Evolutionary conservation across 2,329 filamentous ascomycete species (phyloP), one percentile per base, ranked within the genome.

Genomic region (Sclerotinia subarctica): DNA sequence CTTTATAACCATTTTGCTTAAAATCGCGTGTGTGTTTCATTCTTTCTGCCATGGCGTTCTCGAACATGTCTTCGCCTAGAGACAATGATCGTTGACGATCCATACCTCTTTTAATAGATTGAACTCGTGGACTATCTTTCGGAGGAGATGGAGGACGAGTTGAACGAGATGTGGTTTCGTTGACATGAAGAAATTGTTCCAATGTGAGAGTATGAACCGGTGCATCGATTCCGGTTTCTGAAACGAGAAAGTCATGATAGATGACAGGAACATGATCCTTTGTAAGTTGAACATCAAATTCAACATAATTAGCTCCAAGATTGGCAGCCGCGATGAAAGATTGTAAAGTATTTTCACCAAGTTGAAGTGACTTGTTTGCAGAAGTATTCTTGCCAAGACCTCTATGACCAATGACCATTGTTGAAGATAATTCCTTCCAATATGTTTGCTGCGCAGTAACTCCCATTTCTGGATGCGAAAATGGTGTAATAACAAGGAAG

Each of bases 261-360:
- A 99, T 97, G 72, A 99, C 94, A 0, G 95, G 95, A 1, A 99
- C 93, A 75, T 96, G 93, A 77, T 99, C 95, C 77, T 99, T 99
- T n/a, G 95, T 99, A 51, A 99, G 83, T 78, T 99, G 95, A 0
- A 99, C 95, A 77, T 99, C 95, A 75, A 91, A 89, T 73, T 90
- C 87, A 58, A 90, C 87, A 73, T 90, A 90, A 67, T 89, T 85
- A 3, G 88, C 95, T 11, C 95, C 95, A 64, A 99, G 80, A 73
- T 97, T 98, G 54, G 94, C 94, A 2, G 95, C 95, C 3, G 94
- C 93, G 76, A 98, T 97, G 80, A 99, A 99, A 0, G 95, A 98
- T 67, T 90, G 91, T 35, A 99, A 84, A 0, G 95, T 99, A 78
- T 99, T 99, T 79, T 99, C 95, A 69, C 95, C 96, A 1, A 99